These are phyloP conservation scores for Acacia concinna DNA, from an alignment of 331 rosid genomes.

Conservation along the genomic window DNA sequence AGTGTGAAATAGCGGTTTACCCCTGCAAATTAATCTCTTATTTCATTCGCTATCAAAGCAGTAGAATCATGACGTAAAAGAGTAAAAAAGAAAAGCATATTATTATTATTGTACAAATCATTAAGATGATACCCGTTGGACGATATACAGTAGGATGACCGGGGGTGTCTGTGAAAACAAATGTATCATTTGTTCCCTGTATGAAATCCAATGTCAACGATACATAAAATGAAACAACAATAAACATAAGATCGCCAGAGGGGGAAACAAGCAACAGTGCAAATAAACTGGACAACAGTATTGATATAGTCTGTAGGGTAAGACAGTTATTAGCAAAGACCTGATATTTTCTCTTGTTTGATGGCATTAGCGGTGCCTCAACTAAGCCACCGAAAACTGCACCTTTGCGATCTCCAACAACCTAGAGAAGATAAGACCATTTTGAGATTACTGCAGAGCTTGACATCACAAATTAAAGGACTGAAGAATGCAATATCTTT, in stretches of 20 bases:
- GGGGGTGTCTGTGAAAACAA: conserved; percentile 77
- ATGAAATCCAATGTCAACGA: conserved; percentile 34
- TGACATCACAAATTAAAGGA: conserved; percentile 17
- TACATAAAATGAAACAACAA: conserved; percentile 9
- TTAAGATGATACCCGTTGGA: conserved; percentile 70
- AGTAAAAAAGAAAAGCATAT: not conserved
- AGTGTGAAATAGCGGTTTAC: conserved; percentile 88
- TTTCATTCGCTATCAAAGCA: conserved; percentile 10
- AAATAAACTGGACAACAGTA: conserved; percentile 22
- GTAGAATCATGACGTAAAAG: not conserved
- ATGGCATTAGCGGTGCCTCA: conserved; percentile 87
- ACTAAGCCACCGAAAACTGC: conserved; percentile 92
- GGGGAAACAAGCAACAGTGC: not conserved
- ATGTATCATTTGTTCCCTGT: conserved; percentile 87
- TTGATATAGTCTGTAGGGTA: conserved; percentile 7
- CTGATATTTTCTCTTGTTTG: conserved; percentile 83
- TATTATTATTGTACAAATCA: not conserved
- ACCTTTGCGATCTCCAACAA: conserved; percentile 87
- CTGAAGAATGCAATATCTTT: conserved; percentile 12
- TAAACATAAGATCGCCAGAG: conserved; percentile 19
- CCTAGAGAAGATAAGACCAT: conserved; percentile 51
- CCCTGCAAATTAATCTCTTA: conserved; percentile 49
- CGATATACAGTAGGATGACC: conserved; percentile 73
- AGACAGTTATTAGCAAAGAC: conserved; percentile 43
- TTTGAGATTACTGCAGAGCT: conserved; percentile 17